Evolutionary conservation across 305 asterid genomes (phyloP), one percentile per base, ranked within the genome.

Genomic region (Stenogyne calaminthoides): DNA sequence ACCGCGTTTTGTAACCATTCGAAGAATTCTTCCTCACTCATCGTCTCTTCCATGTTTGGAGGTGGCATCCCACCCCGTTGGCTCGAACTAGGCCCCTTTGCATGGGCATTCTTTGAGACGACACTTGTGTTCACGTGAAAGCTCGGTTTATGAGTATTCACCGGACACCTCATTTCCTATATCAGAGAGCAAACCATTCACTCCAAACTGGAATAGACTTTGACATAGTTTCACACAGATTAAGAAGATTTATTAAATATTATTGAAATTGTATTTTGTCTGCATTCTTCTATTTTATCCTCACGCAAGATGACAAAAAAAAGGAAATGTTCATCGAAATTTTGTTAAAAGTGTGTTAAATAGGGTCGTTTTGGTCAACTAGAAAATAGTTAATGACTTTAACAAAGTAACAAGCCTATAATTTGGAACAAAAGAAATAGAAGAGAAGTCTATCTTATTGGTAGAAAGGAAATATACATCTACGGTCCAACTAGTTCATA

Each of bases 121-220:
- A 86, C 76, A 71, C 82, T 89, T 1, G 99, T 79, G 85, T 92
- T 95, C 14, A 92, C 95, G n/a, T 92, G 99, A 84, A 95, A 95
- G 78, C 88, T 80, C 1, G 99, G 91, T 81, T 89, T 95, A 91
- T 95, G 99, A 51, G 94, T 84, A 77, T 89, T 92, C 34, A 69
- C 96, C 0, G 89, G 86, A 65, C 97, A 90, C 76, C 96, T 88
- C 99, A 95, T 87, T 70, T 96, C 99, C 99, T 95, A 76, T 39
- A 62, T 7, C 16, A 61, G 60, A 56, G 46, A 2, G 44, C 18
- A 47, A 54, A 51, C 36, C 36, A 72, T 42, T 14, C 29, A 36
- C 51, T 55, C 39, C 29, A 47, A 55, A 29, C n/a, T 49, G 56
- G 25, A 22, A 22, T 22, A 22, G 25, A 22, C 25, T 22, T 22